These are phyloP conservation scores for Capsicum pubescens DNA, from an alignment of 257 asterid genomes.

Conservation along the genomic window DNA sequence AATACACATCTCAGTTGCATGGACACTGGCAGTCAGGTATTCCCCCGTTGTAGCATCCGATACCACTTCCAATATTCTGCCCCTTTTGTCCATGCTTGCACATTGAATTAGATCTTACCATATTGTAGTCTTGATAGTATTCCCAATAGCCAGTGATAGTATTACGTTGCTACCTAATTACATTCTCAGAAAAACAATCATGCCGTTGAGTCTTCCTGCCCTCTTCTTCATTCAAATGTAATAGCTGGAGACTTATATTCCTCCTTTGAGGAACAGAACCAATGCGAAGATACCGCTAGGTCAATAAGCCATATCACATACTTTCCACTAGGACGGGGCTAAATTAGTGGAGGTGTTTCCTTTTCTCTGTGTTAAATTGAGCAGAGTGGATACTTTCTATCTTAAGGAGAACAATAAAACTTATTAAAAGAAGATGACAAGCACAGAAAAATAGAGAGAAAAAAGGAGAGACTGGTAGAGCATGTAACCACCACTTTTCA, in stretches of 20 bases:
- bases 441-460: background rate
- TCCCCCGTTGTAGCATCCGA: background rate
- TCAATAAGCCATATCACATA: background rate
- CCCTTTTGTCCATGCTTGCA: background rate
- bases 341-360: background rate
- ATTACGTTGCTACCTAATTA: background rate
- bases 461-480: background rate
- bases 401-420: background rate
- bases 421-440: background rate
- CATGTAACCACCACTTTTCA: conserved; percentile 1
- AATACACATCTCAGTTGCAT: conserved; percentile 79
- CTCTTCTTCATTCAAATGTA: background rate
- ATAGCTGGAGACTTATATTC: background rate
- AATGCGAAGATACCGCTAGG: background rate
- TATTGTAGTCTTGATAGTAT: background rate
- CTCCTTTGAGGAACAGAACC: background rate
- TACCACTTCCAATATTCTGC: background rate
- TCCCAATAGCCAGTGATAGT: background rate
- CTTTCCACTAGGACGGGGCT: background rate
- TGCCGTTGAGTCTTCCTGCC: background rate
- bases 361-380: background rate
- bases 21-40: conserved; percentile 99
- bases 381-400: background rate
- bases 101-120: background rate
- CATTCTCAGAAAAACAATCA: background rate